A percentile compares a stretch with the other conserved stretches of the same genome.
These are phyloP conservation scores for Pezizomycotina sp. DNA, from an alignment of 2,329 filamentous ascomycete genomes.

Conservation along the genomic window DNA sequence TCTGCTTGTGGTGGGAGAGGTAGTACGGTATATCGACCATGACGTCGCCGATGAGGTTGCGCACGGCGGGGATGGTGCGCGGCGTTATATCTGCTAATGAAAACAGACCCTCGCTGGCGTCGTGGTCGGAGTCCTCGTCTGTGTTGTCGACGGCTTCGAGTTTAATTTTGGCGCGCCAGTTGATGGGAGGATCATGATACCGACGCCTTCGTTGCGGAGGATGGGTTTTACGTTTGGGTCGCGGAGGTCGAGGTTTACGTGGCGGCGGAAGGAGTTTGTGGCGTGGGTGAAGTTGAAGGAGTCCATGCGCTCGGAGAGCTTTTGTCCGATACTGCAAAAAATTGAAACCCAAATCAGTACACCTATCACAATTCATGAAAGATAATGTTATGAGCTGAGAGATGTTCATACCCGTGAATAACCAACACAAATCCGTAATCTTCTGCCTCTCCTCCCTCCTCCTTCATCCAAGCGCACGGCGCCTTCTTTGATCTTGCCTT, in stretches of 20 bases:
- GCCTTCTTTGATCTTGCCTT: constrained; percentile 24
- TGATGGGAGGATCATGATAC: constrained; percentile 84
- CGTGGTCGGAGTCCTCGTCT: constrained; percentile 37
- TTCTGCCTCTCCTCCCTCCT: constrained; percentile 44
- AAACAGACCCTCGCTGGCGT: constrained; percentile 45
- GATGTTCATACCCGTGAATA: constrained; percentile 48
- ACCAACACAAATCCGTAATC: constrained; percentile 82
- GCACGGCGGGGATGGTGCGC: constrained; percentile 74
- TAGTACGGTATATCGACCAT: constrained; percentile 99
- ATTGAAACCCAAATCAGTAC: background rate
- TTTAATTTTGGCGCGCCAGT: constrained; percentile 78
- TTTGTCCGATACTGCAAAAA: constrained; percentile 61
- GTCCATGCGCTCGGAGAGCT: constrained; percentile 83
- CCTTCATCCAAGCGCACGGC: constrained; percentile 42
- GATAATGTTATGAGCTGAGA: background rate
- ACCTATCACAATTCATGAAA: background rate
- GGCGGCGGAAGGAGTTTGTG: constrained; percentile 74
- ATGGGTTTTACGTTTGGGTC: constrained; percentile 57
- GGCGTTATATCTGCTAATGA: constrained; percentile 80
- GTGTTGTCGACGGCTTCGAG: constrained; percentile 61
- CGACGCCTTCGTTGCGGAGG: constrained; percentile 53
- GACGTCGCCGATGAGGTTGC: constrained; percentile 85
- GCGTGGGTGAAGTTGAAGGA: constrained; percentile 96
- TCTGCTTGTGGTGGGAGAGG: constrained; percentile 85
- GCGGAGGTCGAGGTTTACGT: constrained; percentile 69